These are phyloP conservation scores for Pulveroboletus frians DNA, from an alignment of 768 basidiomycete species.

Conservation along the genomic window DNA sequence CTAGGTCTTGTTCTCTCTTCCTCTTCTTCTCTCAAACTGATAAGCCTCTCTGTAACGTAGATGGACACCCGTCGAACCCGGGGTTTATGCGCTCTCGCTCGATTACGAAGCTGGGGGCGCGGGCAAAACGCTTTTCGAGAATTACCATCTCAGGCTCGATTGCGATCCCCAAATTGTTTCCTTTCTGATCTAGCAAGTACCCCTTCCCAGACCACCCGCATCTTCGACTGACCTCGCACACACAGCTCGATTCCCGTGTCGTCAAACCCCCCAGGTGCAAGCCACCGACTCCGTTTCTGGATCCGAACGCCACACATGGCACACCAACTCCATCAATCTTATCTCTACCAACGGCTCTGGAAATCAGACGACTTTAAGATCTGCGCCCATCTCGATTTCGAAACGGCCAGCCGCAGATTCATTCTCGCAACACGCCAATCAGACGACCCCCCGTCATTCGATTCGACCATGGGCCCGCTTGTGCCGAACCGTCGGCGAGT, in stretches of 20 bases:
- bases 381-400: conserved; percentile 53
- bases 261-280: conserved; percentile 51
- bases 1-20: conserved; percentile 35
- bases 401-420: conserved; percentile 43
- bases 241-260: conserved; percentile 49
- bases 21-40: background rate
- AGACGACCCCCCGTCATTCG: background rate
- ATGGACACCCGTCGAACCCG: conserved; percentile 43
- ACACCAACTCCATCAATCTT: conserved; percentile 33
- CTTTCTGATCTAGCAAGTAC: conserved; percentile 58
- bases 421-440: conserved; percentile 40
- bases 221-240: background rate
- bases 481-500: conserved; percentile 1
- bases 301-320: conserved; percentile 38
- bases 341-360: conserved; percentile 62
- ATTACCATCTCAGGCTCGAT: conserved; percentile 48
- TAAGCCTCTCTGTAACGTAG: conserved; percentile 29
- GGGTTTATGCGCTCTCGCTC: conserved; percentile 49
- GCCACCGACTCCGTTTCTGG: conserved; percentile 64
- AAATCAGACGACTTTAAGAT: conserved; percentile 60
- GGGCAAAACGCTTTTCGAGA: conserved; percentile 49
- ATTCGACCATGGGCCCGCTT: background rate
- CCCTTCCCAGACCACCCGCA: background rate
- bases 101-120: conserved; percentile 65
- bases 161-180: conserved; percentile 48